phyloP scores from a whole-genome alignment of 2,329 filamentous ascomycete species.

The Fusarium siculi region DNA sequence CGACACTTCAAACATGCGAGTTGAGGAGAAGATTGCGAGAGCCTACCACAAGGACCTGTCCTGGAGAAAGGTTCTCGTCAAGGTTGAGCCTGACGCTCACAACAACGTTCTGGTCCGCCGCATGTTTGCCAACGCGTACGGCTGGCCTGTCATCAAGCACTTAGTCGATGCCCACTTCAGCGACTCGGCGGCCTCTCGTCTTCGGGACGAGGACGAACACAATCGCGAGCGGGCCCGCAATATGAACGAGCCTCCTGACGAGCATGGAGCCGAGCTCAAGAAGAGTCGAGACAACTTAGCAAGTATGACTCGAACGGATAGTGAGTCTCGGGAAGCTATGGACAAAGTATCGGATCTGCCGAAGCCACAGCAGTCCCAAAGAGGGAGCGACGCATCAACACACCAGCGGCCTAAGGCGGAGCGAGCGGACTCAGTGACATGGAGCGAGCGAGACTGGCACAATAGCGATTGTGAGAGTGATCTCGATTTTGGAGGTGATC shows the following conservation, averaged over 20 bases:
- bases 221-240: slow-evolving; percentile 76
- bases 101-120: slow-evolving; percentile 98
- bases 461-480: slow-evolving; percentile 44
- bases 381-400: slow-evolving; percentile 36
- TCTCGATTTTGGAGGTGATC: slow-evolving; percentile 42
- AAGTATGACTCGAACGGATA: slow-evolving; percentile 38
- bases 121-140: slow-evolving; percentile 97
- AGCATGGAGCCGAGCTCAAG: slow-evolving; percentile 74
- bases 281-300: slow-evolving; percentile 36
- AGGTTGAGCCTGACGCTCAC: slow-evolving; percentile 95
- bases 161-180: slow-evolving; percentile 94
- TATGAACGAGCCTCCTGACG: slow-evolving; percentile 64
- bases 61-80: slow-evolving; percentile 97
- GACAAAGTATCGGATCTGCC: slow-evolving; percentile 61
- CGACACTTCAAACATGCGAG: slow-evolving; percentile 79
- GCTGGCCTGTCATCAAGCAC: slow-evolving; percentile 97
- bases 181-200: slow-evolving; percentile 70
- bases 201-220: slow-evolving; percentile 73
- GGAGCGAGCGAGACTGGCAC: slow-evolving; percentile 62
- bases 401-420: slow-evolving; percentile 35
- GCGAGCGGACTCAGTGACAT: slow-evolving; percentile 65
- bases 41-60: slow-evolving; percentile 92
- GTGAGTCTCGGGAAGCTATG: slow-evolving; percentile 50
- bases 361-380: slow-evolving; percentile 30
- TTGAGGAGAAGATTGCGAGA: slow-evolving; percentile 97